phyloP scores from a whole-genome alignment of 2,329 filamentous ascomycete genomes.

The Claviceps digitariae region DNA sequence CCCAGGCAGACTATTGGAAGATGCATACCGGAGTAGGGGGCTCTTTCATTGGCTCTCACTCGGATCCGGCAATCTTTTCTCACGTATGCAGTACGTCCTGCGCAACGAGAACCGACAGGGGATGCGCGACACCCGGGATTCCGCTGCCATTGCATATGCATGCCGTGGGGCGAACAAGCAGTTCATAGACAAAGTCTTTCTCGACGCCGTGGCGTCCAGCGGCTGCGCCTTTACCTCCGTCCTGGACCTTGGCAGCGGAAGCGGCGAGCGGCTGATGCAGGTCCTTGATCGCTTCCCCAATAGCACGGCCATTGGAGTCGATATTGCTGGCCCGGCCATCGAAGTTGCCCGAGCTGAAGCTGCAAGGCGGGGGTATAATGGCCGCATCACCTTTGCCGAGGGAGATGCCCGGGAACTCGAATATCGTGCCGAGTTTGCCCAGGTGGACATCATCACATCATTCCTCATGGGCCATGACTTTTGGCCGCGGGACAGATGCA shows the following conservation, averaged over 20 bases:
- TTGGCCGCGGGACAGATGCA: conserved; percentile 10
- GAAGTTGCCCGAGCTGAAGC: conserved; percentile 4
- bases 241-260: conserved; percentile 9
- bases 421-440: conserved; percentile 6
- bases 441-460: conserved; percentile 8
- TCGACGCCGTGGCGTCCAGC: conserved; percentile 1
- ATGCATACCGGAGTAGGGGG: conserved; percentile 3
- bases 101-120: conserved; percentile 7
- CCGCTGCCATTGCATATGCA: conserved; percentile 8
- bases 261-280: conserved; percentile 8
- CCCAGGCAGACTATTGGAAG: not conserved
- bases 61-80: conserved; percentile 7
- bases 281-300: conserved; percentile 5
- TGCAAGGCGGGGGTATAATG: not conserved
- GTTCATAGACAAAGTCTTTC: conserved; percentile 5
- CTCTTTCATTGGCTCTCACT: conserved; percentile 8
- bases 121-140: conserved; percentile 3
- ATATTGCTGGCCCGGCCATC: conserved; percentile 6
- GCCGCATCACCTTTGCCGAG: not conserved
- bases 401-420: conserved; percentile 5
- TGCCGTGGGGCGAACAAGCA: conserved; percentile 5
- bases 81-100: conserved; percentile 4
- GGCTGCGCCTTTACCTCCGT: conserved; percentile 5
- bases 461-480: conserved; percentile 11
- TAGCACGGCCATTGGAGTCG: conserved; percentile 6